phyloP scores from a whole-genome alignment of 2,329 filamentous ascomycete species.

The Colletotrichum chrysophilum region DNA sequence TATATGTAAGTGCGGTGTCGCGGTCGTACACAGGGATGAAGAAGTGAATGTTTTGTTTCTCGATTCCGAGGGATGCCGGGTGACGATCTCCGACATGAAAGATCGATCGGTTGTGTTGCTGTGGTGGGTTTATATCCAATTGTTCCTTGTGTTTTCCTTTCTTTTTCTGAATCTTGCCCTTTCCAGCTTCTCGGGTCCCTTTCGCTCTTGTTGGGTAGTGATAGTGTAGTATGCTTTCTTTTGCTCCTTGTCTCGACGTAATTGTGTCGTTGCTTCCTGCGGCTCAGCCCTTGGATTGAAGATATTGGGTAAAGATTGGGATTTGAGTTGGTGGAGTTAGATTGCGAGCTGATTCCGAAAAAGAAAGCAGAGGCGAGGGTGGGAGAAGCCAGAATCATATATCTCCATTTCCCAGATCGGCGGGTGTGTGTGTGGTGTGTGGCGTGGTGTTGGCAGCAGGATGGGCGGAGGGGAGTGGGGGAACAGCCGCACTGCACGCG shows the following conservation, averaged over 20 bases:
- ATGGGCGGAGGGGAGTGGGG: background rate
- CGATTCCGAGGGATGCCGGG: background rate
- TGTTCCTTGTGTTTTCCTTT: slow-evolving; percentile 7
- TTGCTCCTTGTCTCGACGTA: background rate
- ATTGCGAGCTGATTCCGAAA: background rate
- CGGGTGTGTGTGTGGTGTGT: background rate
- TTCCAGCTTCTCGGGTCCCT: slow-evolving; percentile 12
- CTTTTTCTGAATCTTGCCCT: background rate
- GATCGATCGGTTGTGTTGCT: background rate
- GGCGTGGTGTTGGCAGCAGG: background rate
- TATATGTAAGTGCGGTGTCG: background rate
- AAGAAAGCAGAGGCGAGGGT: background rate
- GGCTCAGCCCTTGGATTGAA: background rate
- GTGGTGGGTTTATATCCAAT: background rate
- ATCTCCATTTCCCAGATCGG: slow-evolving; percentile 11
- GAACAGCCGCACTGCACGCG: background rate
- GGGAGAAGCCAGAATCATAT: slow-evolving; percentile 14
- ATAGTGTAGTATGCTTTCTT: background rate
- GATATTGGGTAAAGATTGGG: background rate
- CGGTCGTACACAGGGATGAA: background rate
- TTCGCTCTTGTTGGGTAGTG: background rate
- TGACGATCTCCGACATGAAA: background rate
- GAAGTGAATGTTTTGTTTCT: background rate
- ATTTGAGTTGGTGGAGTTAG: background rate
- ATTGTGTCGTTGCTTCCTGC: background rate